Base-by-base conservation (phyloP, 805 yeast genomes). In the Sugiyamaella smithiae region DNA sequence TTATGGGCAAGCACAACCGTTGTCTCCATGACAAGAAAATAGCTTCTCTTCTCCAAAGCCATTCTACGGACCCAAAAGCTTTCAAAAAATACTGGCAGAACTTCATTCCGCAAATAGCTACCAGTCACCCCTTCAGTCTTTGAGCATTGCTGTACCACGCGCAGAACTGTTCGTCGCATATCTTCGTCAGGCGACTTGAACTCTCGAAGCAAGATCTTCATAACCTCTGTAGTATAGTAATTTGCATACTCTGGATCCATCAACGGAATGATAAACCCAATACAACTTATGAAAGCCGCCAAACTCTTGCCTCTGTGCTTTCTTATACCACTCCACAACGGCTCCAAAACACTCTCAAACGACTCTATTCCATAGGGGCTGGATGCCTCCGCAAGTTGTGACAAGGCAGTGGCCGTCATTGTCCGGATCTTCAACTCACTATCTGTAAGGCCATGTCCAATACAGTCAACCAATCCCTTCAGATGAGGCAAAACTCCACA, bases 281-380 rank as follows among this genome's bases (percentile, higher is more conserved):
- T 71, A 45, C 95, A 85, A 59, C 79, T 80, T 53, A 91, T 62
- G 60, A 85, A 88, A 1, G 88, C 80, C 0, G 96, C 85, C 44
- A 89, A 71, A 0, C 82, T 74, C 57, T 80, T 78, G 3, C 97
- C 97, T 53, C 96, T 72, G 54, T 86, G 93, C 33, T 75, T 75
- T 40, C 80, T 75, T 20, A 88, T 76, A 3, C 96, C 97, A 8
- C 70, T 67, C 96, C 97, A 89, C 4, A 88, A 67, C 0, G 88
- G 85, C 48, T 86, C 91, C 29, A 91, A 61, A 0, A 82, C 73
- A 0, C 68, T 67, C 57, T 89, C 95, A 63, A 91, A 90, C 0
- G 91, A 80, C 58, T 88, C 97, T 48, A 87, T 84, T 40, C 98
- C 99, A 66, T 85, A 88, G 0, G 98, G 98, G 19, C 79, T 73